A percentile compares a stretch with the other conserved stretches of the same genome.
Conservation (phyloP, 108 stramenopile species). For the Stephanodiscus triporus region DNA sequence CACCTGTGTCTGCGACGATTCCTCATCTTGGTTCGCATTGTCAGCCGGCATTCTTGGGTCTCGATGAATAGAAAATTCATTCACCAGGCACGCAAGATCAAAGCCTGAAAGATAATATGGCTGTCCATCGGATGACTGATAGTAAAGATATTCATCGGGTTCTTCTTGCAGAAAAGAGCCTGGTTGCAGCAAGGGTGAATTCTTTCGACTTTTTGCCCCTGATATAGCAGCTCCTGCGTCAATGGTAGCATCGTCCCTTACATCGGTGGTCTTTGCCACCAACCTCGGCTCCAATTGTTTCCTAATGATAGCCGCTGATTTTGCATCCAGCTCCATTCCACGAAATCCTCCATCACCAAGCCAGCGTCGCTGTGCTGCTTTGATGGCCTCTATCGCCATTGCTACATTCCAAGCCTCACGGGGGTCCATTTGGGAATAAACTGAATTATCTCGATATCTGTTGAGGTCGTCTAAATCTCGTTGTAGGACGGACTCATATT, state of each 20-base stretch:
- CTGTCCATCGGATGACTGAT: conserved; percentile 82
- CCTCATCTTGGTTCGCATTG: not conserved
- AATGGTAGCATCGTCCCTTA: not conserved
- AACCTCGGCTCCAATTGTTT: not conserved
- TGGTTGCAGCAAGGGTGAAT: conserved; percentile 13
- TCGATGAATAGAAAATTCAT: conserved; percentile 60
- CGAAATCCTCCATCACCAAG: conserved; percentile 38
- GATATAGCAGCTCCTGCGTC: not conserved
- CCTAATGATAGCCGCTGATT: not conserved
- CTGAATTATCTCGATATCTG: conserved; percentile 21
- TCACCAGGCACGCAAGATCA: conserved; percentile 69
- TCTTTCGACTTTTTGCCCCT: not conserved
- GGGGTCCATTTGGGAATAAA: conserved; percentile 36
- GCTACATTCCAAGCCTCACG: conserved; percentile 38
- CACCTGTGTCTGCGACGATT: conserved; percentile 5
- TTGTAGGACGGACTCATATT: conserved; percentile 29
- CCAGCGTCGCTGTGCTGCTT: conserved; percentile 42
- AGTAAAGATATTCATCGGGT: conserved; percentile 55
- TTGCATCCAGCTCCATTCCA: conserved; percentile 28
- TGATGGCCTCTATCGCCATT: conserved; percentile 42
- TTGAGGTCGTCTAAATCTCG: conserved; percentile 27
- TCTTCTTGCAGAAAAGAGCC: conserved; percentile 43
- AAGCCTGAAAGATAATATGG: conserved; percentile 72
- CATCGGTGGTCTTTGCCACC: not conserved
- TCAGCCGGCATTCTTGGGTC: conserved; percentile 1